Evolutionary conservation across 2,329 filamentous ascomycete species (phyloP).

Genomic region (Fusarium xyrophilum): DNA sequence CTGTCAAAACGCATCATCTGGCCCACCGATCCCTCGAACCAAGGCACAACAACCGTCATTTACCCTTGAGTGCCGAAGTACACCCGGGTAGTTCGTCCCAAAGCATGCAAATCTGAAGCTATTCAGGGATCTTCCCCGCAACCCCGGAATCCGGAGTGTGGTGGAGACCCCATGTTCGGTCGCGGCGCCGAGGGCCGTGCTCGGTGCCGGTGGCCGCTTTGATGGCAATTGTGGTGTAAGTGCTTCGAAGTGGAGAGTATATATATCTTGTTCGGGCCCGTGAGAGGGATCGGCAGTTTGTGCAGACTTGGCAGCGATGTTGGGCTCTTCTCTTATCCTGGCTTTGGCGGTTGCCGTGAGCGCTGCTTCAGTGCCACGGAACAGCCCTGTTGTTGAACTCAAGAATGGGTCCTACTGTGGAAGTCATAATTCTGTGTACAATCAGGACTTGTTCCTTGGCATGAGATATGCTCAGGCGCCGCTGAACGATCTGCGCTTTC

Average conservation of each 20-base stretch:
- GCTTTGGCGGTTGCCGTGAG: background rate
- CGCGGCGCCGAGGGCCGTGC: constrained; percentile 15
- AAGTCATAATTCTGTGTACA: background rate
- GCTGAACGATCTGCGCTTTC: constrained; percentile 21
- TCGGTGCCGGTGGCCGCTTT: constrained; percentile 17
- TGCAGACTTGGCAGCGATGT: background rate
- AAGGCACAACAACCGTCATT: background rate
- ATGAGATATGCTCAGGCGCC: constrained; percentile 29
- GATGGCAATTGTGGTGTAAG: background rate
- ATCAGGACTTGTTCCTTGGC: constrained; percentile 28
- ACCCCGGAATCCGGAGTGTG: constrained; percentile 10
- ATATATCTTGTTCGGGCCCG: background rate
- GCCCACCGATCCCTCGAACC: background rate
- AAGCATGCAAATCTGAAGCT: background rate
- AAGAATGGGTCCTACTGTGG: constrained; percentile 31
- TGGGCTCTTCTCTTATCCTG: background rate
- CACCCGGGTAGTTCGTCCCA: background rate
- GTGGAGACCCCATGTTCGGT: constrained; percentile 16
- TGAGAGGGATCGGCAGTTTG: background rate
- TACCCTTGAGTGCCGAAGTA: background rate
- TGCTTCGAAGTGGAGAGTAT: background rate
- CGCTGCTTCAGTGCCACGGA: background rate
- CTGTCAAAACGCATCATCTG: background rate
- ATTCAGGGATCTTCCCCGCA: constrained; percentile 13
- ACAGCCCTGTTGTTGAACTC: constrained; percentile 4